A percentile compares a stretch with the other conserved stretches of the same genome.
Evolutionary conservation across 768 basidiomycete species (phyloP).

Genomic region (Psilocybe cubensis): DNA sequence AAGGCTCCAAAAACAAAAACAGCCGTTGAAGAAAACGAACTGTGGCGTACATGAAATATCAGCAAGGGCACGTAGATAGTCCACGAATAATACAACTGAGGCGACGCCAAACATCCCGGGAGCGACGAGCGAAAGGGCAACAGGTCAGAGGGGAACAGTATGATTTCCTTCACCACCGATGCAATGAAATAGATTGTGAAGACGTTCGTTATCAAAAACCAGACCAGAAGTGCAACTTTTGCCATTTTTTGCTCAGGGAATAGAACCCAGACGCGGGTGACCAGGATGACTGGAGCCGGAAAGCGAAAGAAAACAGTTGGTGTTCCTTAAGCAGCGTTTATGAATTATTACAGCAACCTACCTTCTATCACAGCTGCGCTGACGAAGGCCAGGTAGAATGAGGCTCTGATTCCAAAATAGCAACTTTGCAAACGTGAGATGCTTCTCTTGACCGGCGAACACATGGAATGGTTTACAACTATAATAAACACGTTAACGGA

Average conservation of each 20-base stretch:
- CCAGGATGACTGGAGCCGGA: slow-evolving; percentile 44
- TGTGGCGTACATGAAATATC: slow-evolving; percentile 40
- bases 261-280: slow-evolving; percentile 45
- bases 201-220: slow-evolving; percentile 31
- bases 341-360: not conserved
- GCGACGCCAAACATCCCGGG: slow-evolving; percentile 35
- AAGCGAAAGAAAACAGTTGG: not conserved
- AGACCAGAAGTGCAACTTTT: slow-evolving; percentile 28
- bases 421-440: too few species aligned
- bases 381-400: too few species aligned
- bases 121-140: not conserved
- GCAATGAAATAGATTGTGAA: slow-evolving; percentile 35
- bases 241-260: slow-evolving; percentile 34
- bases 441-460: too few species aligned
- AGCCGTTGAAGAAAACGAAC: not conserved
- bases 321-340: not conserved
- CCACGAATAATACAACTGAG: slow-evolving; percentile 37
- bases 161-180: slow-evolving; percentile 9
- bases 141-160: not conserved
- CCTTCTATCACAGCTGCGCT: slow-evolving; percentile 16
- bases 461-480: too few species aligned
- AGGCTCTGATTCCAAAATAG: too few species aligned
- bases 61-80: slow-evolving; percentile 40
- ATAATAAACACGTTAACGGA: too few species aligned
- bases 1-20: too few species aligned